A percentile compares a stretch with the other conserved stretches of the same genome.
Evolutionary conservation across 129 eudicot genomes (phyloP).

Genomic region (Flaveria linearis): DNA sequence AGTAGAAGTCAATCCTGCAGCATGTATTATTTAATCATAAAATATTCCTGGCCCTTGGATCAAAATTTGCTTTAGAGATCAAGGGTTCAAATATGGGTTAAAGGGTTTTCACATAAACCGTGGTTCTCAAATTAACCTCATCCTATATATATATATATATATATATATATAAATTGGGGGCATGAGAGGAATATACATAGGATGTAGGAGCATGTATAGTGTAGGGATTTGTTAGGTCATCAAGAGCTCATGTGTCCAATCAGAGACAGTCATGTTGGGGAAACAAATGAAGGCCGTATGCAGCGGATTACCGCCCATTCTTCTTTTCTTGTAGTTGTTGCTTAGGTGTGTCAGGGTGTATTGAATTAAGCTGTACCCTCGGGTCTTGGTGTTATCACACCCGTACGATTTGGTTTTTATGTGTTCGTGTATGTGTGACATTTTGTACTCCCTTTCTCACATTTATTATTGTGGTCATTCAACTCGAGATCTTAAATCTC

Average conservation of each 20-base stretch:
- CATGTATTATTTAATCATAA: too few relatives aligned
- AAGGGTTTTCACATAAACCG: too few relatives aligned
- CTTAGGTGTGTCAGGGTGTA: conserved; percentile 29
- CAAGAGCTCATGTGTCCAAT: conserved; percentile 35
- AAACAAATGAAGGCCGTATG: conserved; percentile 14
- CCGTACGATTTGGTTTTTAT: conserved; percentile 29
- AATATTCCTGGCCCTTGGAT: too few relatives aligned
- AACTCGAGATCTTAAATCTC: conserved; percentile 17
- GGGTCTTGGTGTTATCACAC: conserved; percentile 24
- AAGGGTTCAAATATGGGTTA: too few relatives aligned
- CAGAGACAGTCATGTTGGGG: conserved; percentile 24
- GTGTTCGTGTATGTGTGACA: conserved; percentile 22
- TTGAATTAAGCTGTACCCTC: conserved; percentile 7
- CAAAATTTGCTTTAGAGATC: too few relatives aligned
- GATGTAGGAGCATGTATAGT: conserved; percentile 8
- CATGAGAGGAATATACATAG: not conserved
- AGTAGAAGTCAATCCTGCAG: too few relatives aligned
- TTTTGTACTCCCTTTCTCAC: conserved; percentile 4
- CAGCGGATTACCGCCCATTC: conserved; percentile 30
- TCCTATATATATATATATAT: too few relatives aligned
- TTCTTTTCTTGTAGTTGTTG: conserved; percentile 10
- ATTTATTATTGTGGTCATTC: conserved; percentile 15
- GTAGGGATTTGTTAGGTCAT: conserved; percentile 27
- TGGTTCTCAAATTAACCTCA: too few relatives aligned
- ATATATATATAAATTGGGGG: too few relatives aligned